Conservation (phyloP, 352 stramenopile species). For the Aphanomyces stellatus region DNA sequence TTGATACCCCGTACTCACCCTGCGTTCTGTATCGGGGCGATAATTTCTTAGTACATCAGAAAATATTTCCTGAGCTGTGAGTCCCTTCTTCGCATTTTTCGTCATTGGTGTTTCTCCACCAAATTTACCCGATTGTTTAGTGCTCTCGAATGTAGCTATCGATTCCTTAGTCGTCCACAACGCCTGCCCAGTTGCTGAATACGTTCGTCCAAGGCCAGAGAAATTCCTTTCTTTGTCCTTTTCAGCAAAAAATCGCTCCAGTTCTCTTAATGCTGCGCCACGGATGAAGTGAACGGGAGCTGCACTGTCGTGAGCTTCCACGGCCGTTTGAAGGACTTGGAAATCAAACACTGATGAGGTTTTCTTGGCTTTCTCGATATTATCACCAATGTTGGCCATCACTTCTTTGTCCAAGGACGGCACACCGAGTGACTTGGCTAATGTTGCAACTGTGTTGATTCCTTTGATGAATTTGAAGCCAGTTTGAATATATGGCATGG, state of each 20-base stretch:
- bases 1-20: too few relatives aligned
- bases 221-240: not conserved
- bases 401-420: not conserved
- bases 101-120: too few relatives aligned
- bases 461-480: not conserved
- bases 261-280: not conserved
- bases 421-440: not conserved
- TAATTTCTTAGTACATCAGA: too few relatives aligned
- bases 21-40: too few relatives aligned
- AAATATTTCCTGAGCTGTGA: too few relatives aligned
- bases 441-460: not conserved
- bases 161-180: not conserved
- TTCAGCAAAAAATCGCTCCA: not conserved
- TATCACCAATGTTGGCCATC: not conserved
- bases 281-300: not conserved
- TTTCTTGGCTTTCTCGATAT: not conserved
- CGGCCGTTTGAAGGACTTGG: not conserved
- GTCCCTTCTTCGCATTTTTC: too few relatives aligned
- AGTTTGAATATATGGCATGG: conserved; percentile 1
- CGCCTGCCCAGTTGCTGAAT: not conserved
- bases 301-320: not conserved
- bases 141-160: not conserved
- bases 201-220: not conserved
- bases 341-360: not conserved
- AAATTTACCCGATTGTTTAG: not conserved